These are phyloP conservation scores for Termitomyces sp. DNA, from an alignment of 1,284 basidiomycete species.

Conservation along the genomic window DNA sequence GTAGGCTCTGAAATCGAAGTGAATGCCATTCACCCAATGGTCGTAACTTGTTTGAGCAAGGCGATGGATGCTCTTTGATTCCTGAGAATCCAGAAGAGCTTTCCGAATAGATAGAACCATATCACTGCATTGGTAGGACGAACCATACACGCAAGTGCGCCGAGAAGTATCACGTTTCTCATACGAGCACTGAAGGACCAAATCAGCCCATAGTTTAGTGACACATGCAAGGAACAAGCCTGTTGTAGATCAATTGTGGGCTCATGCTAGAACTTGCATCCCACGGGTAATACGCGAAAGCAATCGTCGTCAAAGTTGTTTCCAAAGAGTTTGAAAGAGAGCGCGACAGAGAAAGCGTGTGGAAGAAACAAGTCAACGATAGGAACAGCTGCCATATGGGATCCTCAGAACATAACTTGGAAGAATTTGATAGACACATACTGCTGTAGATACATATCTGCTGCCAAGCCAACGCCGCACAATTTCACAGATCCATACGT, in stretches of 20 bases:
- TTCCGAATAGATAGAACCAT: constrained; percentile 69
- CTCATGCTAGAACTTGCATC: constrained; percentile 30
- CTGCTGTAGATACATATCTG: constrained; percentile 57
- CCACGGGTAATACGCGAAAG: constrained; percentile 81
- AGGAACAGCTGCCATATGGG: constrained; percentile 60
- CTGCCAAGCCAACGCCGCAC: constrained; percentile 57
- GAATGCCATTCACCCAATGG: constrained; percentile 40
- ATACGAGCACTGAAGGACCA: constrained; percentile 23
- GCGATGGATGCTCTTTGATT: constrained; percentile 25
- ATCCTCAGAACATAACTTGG: not conserved
- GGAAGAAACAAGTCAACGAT: constrained; percentile 84
- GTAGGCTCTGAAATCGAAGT: not conserved
- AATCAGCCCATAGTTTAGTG: constrained; percentile 1
- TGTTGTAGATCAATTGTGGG: constrained; percentile 31
- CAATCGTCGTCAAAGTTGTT: constrained; percentile 78
- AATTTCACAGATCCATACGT: constrained; percentile 68
- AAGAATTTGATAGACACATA: constrained; percentile 36
- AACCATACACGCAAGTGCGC: constrained; percentile 74
- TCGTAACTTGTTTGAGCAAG: constrained; percentile 32
- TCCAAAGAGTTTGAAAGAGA: constrained; percentile 94
- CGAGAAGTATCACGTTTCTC: constrained; percentile 39
- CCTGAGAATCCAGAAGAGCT: constrained; percentile 47
- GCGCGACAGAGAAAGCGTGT: constrained; percentile 79
- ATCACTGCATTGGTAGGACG: constrained; percentile 85
- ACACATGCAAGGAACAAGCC: constrained; percentile 20